Evolutionary conservation across 768 basidiomycete genomes (phyloP).

Genomic region (Amylocystis lapponica): DNA sequence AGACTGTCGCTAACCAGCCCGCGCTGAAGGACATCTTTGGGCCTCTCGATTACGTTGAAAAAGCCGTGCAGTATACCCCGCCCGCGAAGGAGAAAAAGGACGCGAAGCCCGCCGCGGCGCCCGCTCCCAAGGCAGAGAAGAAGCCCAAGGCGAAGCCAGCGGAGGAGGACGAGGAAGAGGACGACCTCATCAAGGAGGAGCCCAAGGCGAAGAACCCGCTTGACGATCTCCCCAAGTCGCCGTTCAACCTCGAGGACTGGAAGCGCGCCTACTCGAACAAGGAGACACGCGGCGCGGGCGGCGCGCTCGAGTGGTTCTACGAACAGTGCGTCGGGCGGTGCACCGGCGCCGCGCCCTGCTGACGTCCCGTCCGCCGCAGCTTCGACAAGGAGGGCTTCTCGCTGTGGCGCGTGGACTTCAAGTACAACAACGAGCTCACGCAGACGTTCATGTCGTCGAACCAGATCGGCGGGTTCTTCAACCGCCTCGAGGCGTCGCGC

Average conservation of each 20-base stretch:
- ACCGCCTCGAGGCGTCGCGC: slow-evolving; percentile 94
- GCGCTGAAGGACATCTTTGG: slow-evolving; percentile 64
- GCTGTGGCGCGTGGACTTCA: slow-evolving; percentile 90
- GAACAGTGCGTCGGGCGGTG: slow-evolving; percentile 68
- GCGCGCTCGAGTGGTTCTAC: slow-evolving; percentile 95
- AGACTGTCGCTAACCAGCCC: slow-evolving; percentile 86
- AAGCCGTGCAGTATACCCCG: slow-evolving; percentile 62
- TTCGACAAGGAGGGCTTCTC: slow-evolving; percentile 89
- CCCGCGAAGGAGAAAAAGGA: slow-evolving; percentile 71
- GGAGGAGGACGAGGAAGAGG: slow-evolving; percentile 61
- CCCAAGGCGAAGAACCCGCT: slow-evolving; percentile 95
- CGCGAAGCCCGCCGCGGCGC: slow-evolving; percentile 22
- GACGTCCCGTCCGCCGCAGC: slow-evolving; percentile 41
- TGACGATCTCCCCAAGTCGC: slow-evolving; percentile 83
- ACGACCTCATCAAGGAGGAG: slow-evolving; percentile 61
- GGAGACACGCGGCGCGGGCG: slow-evolving; percentile 82
- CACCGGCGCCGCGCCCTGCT: no score
- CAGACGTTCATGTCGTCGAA: slow-evolving; percentile 93
- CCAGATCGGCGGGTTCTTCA: slow-evolving; percentile 93
- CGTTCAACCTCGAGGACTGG: slow-evolving; percentile 92
- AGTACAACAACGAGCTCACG: slow-evolving; percentile 93
- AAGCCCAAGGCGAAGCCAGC: slow-evolving; percentile 60
- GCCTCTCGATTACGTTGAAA: slow-evolving; percentile 56
- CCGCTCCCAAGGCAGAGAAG: slow-evolving; percentile 32
- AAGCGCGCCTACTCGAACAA: slow-evolving; percentile 97